phyloP scores from a whole-genome alignment of 2,329 filamentous ascomycete genomes.

The Domatiomyces catenatus region DNA sequence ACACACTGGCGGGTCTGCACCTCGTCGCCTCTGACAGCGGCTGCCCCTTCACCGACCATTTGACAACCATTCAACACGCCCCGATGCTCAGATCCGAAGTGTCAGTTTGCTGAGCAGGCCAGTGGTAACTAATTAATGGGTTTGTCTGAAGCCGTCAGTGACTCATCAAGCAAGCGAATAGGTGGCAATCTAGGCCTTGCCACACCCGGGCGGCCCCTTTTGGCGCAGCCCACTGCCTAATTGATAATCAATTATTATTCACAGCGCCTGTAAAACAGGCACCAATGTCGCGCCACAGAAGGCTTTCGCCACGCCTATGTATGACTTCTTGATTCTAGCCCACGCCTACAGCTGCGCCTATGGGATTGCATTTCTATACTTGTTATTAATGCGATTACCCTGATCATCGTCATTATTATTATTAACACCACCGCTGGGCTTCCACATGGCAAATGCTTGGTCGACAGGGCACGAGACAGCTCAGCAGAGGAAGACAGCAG shows the following conservation, averaged over 20 bases:
- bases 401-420: too few species aligned
- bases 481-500: background rate
- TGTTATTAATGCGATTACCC: too few species aligned
- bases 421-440: too few species aligned
- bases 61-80: background rate
- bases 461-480: background rate
- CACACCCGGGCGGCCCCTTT: background rate
- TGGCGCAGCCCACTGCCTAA: background rate
- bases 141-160: too few species aligned
- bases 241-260: too few species aligned
- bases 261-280: background rate
- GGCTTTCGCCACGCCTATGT: background rate
- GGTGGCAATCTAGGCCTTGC: background rate
- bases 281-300: background rate
- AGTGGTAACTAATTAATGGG: too few species aligned
- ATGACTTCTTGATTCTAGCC: too few species aligned
- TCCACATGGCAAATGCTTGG: background rate
- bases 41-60: background rate
- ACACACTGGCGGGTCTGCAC: conserved; percentile 1
- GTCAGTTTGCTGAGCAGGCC: background rate
- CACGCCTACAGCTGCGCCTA: background rate
- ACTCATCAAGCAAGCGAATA: background rate
- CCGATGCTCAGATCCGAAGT: background rate
- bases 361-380: too few species aligned
- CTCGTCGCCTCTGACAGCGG: background rate